Conservation (phyloP, 2,329 filamentous ascomycete species). For the Fusarium anguioides region DNA sequence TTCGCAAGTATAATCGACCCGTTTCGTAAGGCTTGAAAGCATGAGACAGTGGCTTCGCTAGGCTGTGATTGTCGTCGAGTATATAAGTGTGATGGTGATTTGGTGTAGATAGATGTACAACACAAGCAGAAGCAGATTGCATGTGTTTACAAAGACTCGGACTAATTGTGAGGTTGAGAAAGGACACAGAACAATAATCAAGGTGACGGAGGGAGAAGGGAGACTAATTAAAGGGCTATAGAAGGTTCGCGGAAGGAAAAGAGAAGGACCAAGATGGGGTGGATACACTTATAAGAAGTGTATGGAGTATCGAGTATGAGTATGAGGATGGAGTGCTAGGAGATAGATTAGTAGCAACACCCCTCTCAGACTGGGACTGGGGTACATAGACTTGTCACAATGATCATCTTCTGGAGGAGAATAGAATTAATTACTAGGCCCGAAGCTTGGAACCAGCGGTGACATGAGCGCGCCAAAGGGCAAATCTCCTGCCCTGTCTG, state of each 20-base stretch:
- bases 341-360: slow-evolving; percentile 37
- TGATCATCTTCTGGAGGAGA: slow-evolving; percentile 40
- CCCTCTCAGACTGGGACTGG: slow-evolving; percentile 41
- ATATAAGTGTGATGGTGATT: not conserved
- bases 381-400: slow-evolving; percentile 41
- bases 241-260: slow-evolving; percentile 45
- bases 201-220: slow-evolving; percentile 35
- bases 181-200: slow-evolving; percentile 15
- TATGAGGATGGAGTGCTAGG: slow-evolving; percentile 31
- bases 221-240: slow-evolving; percentile 42
- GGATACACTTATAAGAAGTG: slow-evolving; percentile 50
- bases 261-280: slow-evolving; percentile 47
- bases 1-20: slow-evolving; percentile 18
- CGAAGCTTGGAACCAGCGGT: slow-evolving; percentile 51
- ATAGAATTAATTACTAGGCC: slow-evolving; percentile 45
- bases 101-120: not conserved
- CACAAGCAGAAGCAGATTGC: slow-evolving; percentile 1
- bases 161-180: slow-evolving; percentile 17
- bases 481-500: slow-evolving; percentile 47
- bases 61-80: slow-evolving; percentile 22
- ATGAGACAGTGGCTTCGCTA: slow-evolving; percentile 16
- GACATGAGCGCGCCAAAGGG: slow-evolving; percentile 46
- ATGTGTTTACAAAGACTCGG: slow-evolving; percentile 6
- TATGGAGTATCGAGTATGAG: slow-evolving; percentile 4
- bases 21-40: slow-evolving; percentile 7